These are phyloP conservation scores for Dactylellina leptospora DNA, from an alignment of 2,329 filamentous ascomycete species.

Conservation along the genomic window DNA sequence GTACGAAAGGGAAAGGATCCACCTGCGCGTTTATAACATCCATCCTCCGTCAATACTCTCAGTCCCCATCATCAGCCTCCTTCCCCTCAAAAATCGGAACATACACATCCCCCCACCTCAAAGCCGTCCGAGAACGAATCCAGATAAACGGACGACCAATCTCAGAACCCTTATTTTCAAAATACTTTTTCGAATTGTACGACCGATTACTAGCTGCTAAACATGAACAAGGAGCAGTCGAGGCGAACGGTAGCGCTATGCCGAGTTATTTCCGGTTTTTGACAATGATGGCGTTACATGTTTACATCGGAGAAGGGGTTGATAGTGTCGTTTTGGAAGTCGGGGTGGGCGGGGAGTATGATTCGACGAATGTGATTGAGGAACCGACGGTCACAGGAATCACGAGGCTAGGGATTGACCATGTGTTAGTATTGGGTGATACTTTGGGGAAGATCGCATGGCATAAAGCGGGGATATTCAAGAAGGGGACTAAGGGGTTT, in stretches of 20 bases:
- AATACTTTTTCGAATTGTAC: slow-evolving; percentile 75
- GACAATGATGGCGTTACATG: slow-evolving; percentile 86
- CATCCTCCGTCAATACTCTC: slow-evolving; percentile 73
- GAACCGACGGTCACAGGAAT: slow-evolving; percentile 77
- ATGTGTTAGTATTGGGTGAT: slow-evolving; percentile 79
- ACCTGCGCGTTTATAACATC: slow-evolving; percentile 84
- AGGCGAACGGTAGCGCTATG: slow-evolving; percentile 68
- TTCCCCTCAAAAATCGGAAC: slow-evolving; percentile 68
- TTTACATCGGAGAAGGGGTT: slow-evolving; percentile 79
- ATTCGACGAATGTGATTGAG: slow-evolving; percentile 85
- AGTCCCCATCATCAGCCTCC: slow-evolving; percentile 58
- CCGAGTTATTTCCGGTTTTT: slow-evolving; percentile 93
- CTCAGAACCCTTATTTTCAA: slow-evolving; percentile 68
- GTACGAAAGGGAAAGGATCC: slow-evolving; percentile 93
- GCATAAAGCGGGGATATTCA: slow-evolving; percentile 92
- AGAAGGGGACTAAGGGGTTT: slow-evolving; percentile 71
- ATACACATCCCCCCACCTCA: slow-evolving; percentile 75
- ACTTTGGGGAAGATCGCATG: slow-evolving; percentile 85
- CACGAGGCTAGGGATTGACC: slow-evolving; percentile 84
- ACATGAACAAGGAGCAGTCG: slow-evolving; percentile 52
- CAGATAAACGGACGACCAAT: slow-evolving; percentile 70
- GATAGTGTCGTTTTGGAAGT: slow-evolving; percentile 86
- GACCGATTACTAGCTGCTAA: slow-evolving; percentile 65
- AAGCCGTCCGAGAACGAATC: slow-evolving; percentile 74
- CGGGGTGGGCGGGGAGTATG: slow-evolving; percentile 92